Evolutionary conservation across 1,139 yeast species (phyloP), one percentile per base, ranked within the genome.

Genomic region (Diutina rugosa): DNA sequence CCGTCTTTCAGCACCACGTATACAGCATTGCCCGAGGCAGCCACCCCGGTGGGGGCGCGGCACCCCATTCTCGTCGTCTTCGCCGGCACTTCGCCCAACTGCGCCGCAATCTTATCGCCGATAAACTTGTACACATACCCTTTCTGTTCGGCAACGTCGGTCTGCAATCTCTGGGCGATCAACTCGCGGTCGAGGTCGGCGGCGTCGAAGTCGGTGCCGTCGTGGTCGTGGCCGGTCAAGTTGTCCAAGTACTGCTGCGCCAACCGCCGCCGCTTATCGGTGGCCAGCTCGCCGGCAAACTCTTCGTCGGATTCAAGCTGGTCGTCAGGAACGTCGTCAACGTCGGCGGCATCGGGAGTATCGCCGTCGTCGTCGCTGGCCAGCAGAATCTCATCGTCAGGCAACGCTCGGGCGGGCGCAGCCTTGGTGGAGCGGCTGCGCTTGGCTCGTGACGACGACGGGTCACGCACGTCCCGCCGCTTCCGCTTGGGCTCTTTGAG

Each of bases 161-260:
- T 82, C 65, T 84, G 89, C 63, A 93, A 77, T 65, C 99, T 79
- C 54, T 87, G 77, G 4, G 91, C 80, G 57, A 93, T 78, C 61
- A 87, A 86, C 63, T 93, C 98, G 58, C 86, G 80, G 69, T 93
- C 99, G 63, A 93, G 72, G 51, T 86, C 90, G 57, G 72, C 75
- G 30, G 76, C 78, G 38, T 79, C 81, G 54, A 68, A 72, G 32
- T 70, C 67, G 14, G 67, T 77, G 38, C 77, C 82, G 21, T 77
- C 75, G 18, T 69, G 62, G 51, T 73, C 73, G 60, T 83, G 88
- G 3, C 72, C 70, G 65, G 86, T 83, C 64, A 93, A 72, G 65
- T 88, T 88, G 54, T 87, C 93, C 62, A 93, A 74, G 69, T 93
- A 93, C 69, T 91, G 95, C 69, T 90, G 90, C 26, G 99, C 99